Evolutionary conservation across 2,329 filamentous ascomycete genomes (phyloP).

Genomic region (Fusarium sp.): DNA sequence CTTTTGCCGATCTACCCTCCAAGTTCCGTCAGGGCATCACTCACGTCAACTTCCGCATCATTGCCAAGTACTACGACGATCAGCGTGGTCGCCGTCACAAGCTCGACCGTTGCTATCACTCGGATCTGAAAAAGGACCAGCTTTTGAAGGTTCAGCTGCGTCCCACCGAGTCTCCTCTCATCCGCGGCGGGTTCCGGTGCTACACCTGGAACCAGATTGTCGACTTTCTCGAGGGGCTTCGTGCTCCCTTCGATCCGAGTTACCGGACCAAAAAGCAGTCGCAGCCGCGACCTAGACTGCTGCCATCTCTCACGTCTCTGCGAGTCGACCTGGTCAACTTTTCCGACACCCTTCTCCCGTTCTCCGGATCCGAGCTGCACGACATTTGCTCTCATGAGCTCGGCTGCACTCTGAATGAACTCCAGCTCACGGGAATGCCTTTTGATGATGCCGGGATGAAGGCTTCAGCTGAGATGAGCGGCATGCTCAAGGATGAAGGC

Average conservation of each 20-base stretch:
- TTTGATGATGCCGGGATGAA: constrained; percentile 61
- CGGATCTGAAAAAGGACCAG: constrained; percentile 55
- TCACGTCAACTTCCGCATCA: constrained; percentile 63
- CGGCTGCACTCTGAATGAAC: constrained; percentile 64
- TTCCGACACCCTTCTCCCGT: constrained; percentile 57
- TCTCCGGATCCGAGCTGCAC: constrained; percentile 61
- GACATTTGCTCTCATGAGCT: constrained; percentile 66
- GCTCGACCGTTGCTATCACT: constrained; percentile 57
- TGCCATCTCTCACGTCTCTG: constrained; percentile 60
- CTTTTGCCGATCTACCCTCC: constrained; percentile 60
- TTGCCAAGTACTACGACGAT: constrained; percentile 68
- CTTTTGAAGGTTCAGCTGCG: constrained; percentile 57
- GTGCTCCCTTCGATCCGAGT: constrained; percentile 62
- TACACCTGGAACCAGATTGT: constrained; percentile 66
- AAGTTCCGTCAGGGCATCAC: constrained; percentile 57
- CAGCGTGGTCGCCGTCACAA: constrained; percentile 54
- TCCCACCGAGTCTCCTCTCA: constrained; percentile 57
- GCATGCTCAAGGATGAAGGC: constrained; percentile 65
- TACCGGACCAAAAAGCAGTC: constrained; percentile 49
- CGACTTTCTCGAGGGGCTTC: constrained; percentile 63
- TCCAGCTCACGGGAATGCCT: constrained; percentile 64
- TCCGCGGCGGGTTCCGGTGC: constrained; percentile 64
- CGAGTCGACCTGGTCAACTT: constrained; percentile 69
- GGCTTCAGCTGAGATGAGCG: constrained; percentile 60
- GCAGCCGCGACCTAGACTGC: constrained; percentile 54